Evolutionary conservation across 805 yeast genomes (phyloP).

Genomic region (Candida manassasensis): DNA sequence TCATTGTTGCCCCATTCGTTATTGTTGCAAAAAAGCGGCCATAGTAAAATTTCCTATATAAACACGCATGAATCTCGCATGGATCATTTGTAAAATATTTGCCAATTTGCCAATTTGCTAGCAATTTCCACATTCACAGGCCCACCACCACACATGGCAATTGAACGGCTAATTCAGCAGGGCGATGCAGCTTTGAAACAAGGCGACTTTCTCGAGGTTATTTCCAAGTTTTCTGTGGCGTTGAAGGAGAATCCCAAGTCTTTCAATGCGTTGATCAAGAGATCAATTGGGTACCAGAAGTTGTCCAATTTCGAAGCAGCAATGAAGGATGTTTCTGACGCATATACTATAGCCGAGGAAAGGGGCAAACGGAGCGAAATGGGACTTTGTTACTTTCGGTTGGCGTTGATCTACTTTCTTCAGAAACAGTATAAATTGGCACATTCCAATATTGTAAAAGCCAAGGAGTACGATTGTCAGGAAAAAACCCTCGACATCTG

Average conservation of each 20-base stretch:
- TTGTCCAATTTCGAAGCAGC: conserved; percentile 45
- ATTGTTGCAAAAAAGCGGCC: too few relatives aligned
- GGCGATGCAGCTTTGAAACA: conserved; percentile 28
- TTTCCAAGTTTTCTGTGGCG: conserved; percentile 34
- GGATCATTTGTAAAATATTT: too few relatives aligned
- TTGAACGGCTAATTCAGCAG: conserved; percentile 30
- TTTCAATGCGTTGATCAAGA: conserved; percentile 42
- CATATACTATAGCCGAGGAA: conserved; percentile 41
- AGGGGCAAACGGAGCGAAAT: conserved; percentile 44
- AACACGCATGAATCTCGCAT: too few relatives aligned
- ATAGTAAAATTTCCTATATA: too few relatives aligned
- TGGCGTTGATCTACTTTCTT: conserved; percentile 43
- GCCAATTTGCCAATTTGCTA: too few relatives aligned
- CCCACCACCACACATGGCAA: conserved; percentile 24
- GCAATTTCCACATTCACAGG: too few relatives aligned
- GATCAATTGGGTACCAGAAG: conserved; percentile 48
- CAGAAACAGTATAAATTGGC: conserved; percentile 41
- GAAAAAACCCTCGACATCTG: conserved; percentile 49
- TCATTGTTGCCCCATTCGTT: too few relatives aligned
- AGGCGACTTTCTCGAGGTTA: conserved; percentile 42
- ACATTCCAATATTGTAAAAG: conserved; percentile 35
- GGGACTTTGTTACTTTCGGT: conserved; percentile 44
- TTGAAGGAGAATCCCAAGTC: conserved; percentile 42
- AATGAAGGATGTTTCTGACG: conserved; percentile 40
- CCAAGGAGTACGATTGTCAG: conserved; percentile 37